These are phyloP conservation scores for Erodium moschatum DNA, from an alignment of 441 rosid species.

Conservation along the genomic window DNA sequence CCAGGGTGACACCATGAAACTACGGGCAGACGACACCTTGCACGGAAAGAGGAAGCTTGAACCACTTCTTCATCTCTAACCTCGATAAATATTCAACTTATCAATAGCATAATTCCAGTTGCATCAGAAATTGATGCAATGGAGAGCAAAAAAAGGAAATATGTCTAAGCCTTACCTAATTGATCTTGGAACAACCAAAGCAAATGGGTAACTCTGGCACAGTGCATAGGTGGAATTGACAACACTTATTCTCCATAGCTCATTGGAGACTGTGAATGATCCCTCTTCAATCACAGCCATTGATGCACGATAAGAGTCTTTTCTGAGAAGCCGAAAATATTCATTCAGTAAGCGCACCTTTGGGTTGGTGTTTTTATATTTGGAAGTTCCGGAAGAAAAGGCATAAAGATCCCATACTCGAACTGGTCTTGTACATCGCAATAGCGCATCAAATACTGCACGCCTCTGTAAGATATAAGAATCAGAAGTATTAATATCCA, in stretches of 20 bases:
- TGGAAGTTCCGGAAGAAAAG: conserved; percentile 71
- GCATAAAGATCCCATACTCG: conserved; percentile 82
- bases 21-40: conserved; percentile 80
- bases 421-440: conserved; percentile 52
- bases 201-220: conserved; percentile 87
- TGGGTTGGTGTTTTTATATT: conserved; percentile 53
- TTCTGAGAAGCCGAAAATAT: conserved; percentile 86
- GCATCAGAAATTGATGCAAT: conserved; percentile 8
- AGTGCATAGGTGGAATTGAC: conserved; percentile 56
- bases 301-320: conserved; percentile 46
- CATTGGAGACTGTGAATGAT: conserved; percentile 63
- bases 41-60: conserved; percentile 88
- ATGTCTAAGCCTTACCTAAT: conserved; percentile 49
- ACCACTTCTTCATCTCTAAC: conserved; percentile 76
- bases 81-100: conserved; percentile 25
- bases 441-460: conserved; percentile 53
- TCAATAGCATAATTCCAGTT: conserved; percentile 19
- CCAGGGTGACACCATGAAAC: conserved; percentile 96
- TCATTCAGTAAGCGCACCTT: conserved; percentile 85
- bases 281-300: conserved; percentile 61
- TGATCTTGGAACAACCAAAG: conserved; percentile 76
- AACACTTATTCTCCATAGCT: conserved; percentile 77
- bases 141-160: conserved; percentile 13
- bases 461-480: conserved; percentile 57
- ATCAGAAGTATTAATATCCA: conserved; percentile 16